Evolutionary conservation across 148 eudicot genomes (phyloP).

Genomic region (Cornus suecica): DNA sequence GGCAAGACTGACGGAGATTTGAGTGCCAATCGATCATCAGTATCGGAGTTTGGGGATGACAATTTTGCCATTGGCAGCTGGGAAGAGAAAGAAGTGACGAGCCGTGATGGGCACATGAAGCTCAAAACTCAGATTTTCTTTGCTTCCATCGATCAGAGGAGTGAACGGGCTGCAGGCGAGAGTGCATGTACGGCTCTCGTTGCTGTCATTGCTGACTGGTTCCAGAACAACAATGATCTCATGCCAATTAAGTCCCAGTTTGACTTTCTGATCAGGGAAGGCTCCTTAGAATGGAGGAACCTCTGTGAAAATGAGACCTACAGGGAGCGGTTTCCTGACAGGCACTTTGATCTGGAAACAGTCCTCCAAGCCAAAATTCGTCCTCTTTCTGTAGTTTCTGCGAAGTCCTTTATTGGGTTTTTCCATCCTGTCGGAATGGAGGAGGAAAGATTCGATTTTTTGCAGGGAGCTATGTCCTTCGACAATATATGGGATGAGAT

Average conservation of each 20-base stretch:
- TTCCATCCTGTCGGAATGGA: conserved; percentile 73
- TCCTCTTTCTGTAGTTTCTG: conserved; percentile 65
- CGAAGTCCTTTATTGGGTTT: conserved; percentile 75
- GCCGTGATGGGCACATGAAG: conserved; percentile 90
- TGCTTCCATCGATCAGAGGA: conserved; percentile 90
- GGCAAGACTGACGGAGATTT: conserved; percentile 71
- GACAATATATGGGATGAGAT: conserved; percentile 91
- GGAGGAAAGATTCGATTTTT: conserved; percentile 76
- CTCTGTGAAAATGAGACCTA: conserved; percentile 72
- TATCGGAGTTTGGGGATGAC: conserved; percentile 92
- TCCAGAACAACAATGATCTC: conserved; percentile 49
- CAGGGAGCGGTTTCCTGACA: conserved; percentile 71
- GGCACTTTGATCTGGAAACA: conserved; percentile 92
- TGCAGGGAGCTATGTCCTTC: conserved; percentile 88
- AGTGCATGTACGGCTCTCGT: conserved; percentile 98
- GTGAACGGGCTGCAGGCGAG: conserved; percentile 92
- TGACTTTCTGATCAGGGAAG: conserved; percentile 79
- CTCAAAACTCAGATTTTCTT: conserved; percentile 75
- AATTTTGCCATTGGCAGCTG: conserved; percentile 88
- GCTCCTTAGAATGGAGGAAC: conserved; percentile 84
- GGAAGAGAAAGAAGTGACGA: conserved; percentile 74
- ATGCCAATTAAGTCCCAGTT: conserved; percentile 92
- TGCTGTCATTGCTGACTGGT: conserved; percentile 93
- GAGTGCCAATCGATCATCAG: conserved; percentile 42
- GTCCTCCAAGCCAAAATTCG: conserved; percentile 77